phyloP scores from a whole-genome alignment of 176 grass and related monocot species.

The Cenchrus americanus region DNA sequence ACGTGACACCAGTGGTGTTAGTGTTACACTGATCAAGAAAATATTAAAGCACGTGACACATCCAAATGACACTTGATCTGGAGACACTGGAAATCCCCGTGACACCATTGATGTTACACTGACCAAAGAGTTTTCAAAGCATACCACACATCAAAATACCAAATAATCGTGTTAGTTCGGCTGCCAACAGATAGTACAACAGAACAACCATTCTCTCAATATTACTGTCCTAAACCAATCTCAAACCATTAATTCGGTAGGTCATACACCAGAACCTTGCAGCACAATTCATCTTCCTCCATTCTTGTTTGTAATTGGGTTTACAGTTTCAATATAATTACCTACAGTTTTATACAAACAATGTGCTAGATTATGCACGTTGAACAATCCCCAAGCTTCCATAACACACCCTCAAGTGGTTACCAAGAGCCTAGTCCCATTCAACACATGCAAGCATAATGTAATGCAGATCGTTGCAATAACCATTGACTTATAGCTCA shows the following conservation, averaged over 20 bases:
- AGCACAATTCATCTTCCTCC: not conserved
- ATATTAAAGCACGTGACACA: not conserved
- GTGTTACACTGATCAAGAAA: constrained; percentile 15
- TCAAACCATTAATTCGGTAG: not conserved
- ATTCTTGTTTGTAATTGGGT: constrained; percentile 24
- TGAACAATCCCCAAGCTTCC: not conserved
- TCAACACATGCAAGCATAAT: constrained; percentile 78
- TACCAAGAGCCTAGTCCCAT: constrained; percentile 58
- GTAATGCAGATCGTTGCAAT: constrained; percentile 71
- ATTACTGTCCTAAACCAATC: constrained; percentile 2
- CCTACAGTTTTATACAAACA: constrained; percentile 38
- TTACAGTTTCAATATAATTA: constrained; percentile 43
- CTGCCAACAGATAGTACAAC: not conserved
- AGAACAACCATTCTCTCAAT: constrained; percentile 21
- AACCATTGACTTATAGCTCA: constrained; percentile 80
- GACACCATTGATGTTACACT: constrained; percentile 14
- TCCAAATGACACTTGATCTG: not conserved
- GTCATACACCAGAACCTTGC: constrained; percentile 18
- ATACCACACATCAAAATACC: not conserved
- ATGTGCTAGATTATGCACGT: constrained; percentile 21
- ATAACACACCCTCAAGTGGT: constrained; percentile 35
- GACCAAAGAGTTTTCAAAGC: not conserved
- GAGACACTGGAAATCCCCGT: not conserved
- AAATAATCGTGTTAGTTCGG: not conserved
- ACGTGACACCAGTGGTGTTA: constrained; percentile 4